Evolutionary conservation across 1,284 basidiomycete genomes (phyloP), one percentile per base, ranked within the genome.

Genomic region (Somion occarium): DNA sequence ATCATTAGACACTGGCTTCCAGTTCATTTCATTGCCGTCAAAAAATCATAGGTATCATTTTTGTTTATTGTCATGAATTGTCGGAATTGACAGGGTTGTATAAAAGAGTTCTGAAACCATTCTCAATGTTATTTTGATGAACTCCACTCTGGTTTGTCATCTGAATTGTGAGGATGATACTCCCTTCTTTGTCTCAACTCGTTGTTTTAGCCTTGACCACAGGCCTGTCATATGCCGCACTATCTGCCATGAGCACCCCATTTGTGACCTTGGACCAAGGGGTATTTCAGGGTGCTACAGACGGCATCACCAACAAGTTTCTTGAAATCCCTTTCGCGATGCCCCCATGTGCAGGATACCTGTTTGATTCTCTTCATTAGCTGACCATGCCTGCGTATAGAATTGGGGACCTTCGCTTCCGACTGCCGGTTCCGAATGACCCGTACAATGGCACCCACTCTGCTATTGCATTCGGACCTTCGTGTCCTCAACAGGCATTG

Each of bases 311-410:
- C 1, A 56, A 59, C 15, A 54, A 49, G 7, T 71, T 63, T 52
- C 53, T 74, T 1, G 69, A 70, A 2, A 70, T 74, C 7, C 72
- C 72, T 1, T 74, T 59, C 38, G 71, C 72, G 1, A 53, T 65
- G 46, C 66, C 70, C 0, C 72, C 72, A 68, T 70, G 67, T 58
- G 30, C 30, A 7, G 30, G 30, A 25, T n/a, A 30, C 24, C 7
- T 24, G n/a, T 7, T 18, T 27, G 18, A 15, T 1, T 2, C 4
- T 38, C 4, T 3, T 38, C 24, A 24, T 19, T 4, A 18, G 12
- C 27, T 19, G 25, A 20, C 7, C n/a, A 11, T 11, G 27, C 23
- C 9, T 24, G 7, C 23, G 42, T 51, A 13, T 39, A 58, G 61
- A 12, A 48, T 53, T 12, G 57, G 58, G 7, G 43, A 57, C 49